Evolutionary conservation across 2,329 filamentous ascomycete species (phyloP).

Genomic region (Cercospora nicotianae): DNA sequence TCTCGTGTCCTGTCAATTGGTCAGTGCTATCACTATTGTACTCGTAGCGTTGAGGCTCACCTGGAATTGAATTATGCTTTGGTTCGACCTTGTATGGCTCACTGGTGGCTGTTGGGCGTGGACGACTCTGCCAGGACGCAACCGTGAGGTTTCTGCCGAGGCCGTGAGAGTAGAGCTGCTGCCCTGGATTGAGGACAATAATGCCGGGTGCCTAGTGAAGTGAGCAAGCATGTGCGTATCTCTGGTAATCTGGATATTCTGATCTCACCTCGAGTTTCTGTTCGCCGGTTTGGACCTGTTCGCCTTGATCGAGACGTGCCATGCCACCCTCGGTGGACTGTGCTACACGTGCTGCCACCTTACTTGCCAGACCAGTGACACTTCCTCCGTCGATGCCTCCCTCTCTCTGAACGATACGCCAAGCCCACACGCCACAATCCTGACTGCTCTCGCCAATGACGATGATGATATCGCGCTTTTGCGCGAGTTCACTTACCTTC

Average conservation of each 20-base stretch:
- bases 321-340: neutral
- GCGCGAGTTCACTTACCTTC: constrained; percentile 50
- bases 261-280: neutral
- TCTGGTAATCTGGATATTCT: neutral
- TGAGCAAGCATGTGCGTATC: constrained; percentile 7
- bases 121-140: constrained; percentile 57
- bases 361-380: constrained; percentile 62
- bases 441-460: constrained; percentile 71
- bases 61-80: constrained; percentile 60
- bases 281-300: neutral
- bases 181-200: constrained; percentile 74
- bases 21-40: constrained; percentile 1
- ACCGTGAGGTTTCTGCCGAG: constrained; percentile 61
- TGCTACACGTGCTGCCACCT: constrained; percentile 36
- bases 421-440: constrained; percentile 73
- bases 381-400: constrained; percentile 72
- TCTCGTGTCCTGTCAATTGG: constrained; percentile 51
- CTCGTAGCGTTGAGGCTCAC: constrained; percentile 7
- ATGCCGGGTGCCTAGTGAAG: constrained; percentile 55
- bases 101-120: constrained; percentile 62
- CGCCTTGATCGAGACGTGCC: neutral
- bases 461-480: constrained; percentile 63
- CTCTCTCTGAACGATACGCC: constrained; percentile 62
- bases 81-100: constrained; percentile 54
- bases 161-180: constrained; percentile 73